These are phyloP conservation scores for Rhodotorula glutinis DNA, from an alignment of 1,284 basidiomycete species.

Conservation along the genomic window DNA sequence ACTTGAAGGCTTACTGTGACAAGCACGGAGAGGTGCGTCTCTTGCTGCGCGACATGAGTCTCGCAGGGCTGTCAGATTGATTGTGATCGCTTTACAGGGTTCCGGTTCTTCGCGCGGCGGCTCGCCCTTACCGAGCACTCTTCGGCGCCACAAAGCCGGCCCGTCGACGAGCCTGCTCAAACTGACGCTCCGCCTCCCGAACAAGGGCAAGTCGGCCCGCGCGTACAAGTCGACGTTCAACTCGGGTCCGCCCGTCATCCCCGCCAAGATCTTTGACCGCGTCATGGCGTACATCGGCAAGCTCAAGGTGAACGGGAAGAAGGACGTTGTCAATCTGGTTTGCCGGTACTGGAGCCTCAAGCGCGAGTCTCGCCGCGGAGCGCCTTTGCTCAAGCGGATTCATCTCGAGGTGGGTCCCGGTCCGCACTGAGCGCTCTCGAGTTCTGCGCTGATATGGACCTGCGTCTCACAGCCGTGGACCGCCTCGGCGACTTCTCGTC, in stretches of 20 bases:
- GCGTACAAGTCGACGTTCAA: conserved; percentile 11
- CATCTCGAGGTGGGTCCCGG: conserved; percentile 91
- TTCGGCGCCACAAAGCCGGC: not conserved
- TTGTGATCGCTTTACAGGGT: not conserved
- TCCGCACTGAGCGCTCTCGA: conserved; percentile 21
- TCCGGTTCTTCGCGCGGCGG: not conserved
- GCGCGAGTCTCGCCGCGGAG: conserved; percentile 84
- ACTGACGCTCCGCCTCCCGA: conserved; percentile 7
- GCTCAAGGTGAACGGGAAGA: conserved; percentile 70
- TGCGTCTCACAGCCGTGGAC: conserved; percentile 78
- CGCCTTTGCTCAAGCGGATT: conserved; percentile 85
- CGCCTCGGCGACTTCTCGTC: conserved; percentile 63
- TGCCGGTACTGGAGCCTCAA: conserved; percentile 97
- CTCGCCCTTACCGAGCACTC: not conserved
- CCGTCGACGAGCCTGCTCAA: conserved; percentile 3
- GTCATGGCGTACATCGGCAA: conserved; percentile 73
- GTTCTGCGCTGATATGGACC: no score
- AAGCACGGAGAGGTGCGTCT: conserved; percentile 80
- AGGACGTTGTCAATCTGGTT: conserved; percentile 70
- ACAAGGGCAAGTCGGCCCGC: conserved; percentile 13
- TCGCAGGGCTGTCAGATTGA: not conserved
- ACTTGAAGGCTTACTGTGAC: conserved; percentile 75
- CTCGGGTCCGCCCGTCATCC: conserved; percentile 53
- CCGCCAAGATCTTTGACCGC: conserved; percentile 58
- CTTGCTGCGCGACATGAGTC: no score